These are phyloP conservation scores for Eucalyptus cladocalyx DNA, from an alignment of 345 rosid genomes.

Conservation along the genomic window DNA sequence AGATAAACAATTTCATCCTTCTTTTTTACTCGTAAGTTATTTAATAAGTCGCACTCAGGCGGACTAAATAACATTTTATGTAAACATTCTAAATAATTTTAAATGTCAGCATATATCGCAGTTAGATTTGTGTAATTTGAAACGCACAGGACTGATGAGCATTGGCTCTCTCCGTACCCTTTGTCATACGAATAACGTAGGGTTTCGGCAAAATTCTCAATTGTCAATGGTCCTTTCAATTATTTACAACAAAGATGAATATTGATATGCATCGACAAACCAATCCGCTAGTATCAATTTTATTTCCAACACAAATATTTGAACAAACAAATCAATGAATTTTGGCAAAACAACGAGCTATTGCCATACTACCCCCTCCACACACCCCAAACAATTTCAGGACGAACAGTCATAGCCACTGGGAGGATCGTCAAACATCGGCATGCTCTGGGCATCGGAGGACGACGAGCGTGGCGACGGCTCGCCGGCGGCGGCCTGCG, in stretches of 20 bases:
- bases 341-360: not conserved
- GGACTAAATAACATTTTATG: not conserved
- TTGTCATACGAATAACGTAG: not conserved
- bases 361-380: not conserved
- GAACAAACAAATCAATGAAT: not conserved
- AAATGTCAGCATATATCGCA: not conserved
- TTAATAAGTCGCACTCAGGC: not conserved
- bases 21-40: not conserved
- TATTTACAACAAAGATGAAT: not conserved
- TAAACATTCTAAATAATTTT: too few species aligned
- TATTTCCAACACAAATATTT: not conserved
- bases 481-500: constrained; percentile 5
- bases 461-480: constrained; percentile 4
- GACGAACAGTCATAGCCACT: not conserved
- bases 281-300: not conserved
- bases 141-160: not conserved
- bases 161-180: not conserved
- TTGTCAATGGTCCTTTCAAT: not conserved
- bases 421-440: not conserved
- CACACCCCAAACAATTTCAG: not conserved
- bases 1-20: not conserved
- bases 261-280: not conserved
- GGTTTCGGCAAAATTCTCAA: not conserved
- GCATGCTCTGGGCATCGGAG: not conserved
- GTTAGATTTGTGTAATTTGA: not conserved